Base-by-base conservation (phyloP, 108 stramenopile species). In the Pseudonitzschia multiseries region DNA sequence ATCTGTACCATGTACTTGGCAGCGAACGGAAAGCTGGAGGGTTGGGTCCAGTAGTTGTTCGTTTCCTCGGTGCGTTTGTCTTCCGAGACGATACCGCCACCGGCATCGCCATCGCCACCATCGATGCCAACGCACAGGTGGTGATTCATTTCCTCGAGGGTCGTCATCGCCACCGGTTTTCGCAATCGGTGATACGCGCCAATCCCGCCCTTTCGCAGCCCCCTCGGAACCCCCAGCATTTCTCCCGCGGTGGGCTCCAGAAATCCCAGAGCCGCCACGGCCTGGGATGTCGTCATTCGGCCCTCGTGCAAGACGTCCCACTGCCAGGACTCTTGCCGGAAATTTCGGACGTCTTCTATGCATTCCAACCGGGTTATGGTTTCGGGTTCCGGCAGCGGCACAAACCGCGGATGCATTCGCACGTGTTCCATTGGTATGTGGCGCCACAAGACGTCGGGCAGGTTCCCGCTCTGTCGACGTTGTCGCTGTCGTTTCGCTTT, bases 281-380 rank as follows among this genome's bases (percentile, higher is more conserved):
- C 78, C 60, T 94, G 93, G 18, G 87, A 88, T 2, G 93, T 94
- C 21, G 93, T 94, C 77, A 89, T 90, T 63, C 93, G 71, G 17
- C 93, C 93, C 32, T 63, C 62, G 81, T 94, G 93, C 46, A 94
- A 57, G 51, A 85, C 85, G 78, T 92, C 89, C 93, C 93, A 94
- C 68, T 94, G 93, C 93, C 93, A 94, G 5, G 87, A 88, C 28
- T 91, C 93, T 78, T 94, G 93, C 15, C 91, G 93, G 82, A 94
- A 92, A 4, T 74, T 62, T 0, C 88, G 83, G 0, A 83, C 90
- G 67, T 94, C 89, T 73, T 92, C 90, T 31, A 87, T 63, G 20
- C 74, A 70, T 20, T 82, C 79, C 1, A 94, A 40, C 14, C 43
- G 3, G 0, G 31, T 10, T 0, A 93, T 79, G 54, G 59, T 62